These are phyloP conservation scores for Lachnellula suecica DNA, from an alignment of 2,329 filamentous ascomycete genomes.

Conservation along the genomic window DNA sequence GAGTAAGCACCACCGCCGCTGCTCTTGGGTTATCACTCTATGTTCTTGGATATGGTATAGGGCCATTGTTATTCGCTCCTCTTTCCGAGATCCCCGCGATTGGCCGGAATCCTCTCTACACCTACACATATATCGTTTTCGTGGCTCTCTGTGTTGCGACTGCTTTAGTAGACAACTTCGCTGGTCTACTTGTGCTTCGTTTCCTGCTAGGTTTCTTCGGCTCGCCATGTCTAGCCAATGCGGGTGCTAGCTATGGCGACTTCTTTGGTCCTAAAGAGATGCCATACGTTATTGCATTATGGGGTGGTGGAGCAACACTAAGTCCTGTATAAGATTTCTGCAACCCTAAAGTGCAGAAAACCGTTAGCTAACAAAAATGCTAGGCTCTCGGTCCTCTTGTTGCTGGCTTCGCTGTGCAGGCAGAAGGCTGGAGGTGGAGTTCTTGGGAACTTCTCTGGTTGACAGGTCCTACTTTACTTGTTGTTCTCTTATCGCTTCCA, in stretches of 20 bases:
- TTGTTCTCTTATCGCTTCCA: slow-evolving; percentile 60
- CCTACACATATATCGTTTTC: slow-evolving; percentile 65
- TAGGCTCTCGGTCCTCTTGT: slow-evolving; percentile 57
- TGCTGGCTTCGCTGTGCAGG: slow-evolving; percentile 55
- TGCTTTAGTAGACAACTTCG: slow-evolving; percentile 56
- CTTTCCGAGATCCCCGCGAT: slow-evolving; percentile 63
- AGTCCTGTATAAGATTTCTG: neutral
- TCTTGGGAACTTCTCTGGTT: slow-evolving; percentile 63
- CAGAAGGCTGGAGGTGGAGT: slow-evolving; percentile 59
- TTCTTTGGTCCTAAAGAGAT: neutral
- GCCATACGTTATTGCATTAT: neutral
- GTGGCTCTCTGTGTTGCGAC: slow-evolving; percentile 57
- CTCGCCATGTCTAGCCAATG: slow-evolving; percentile 60
- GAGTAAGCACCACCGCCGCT: slow-evolving; percentile 48
- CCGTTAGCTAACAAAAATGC: neutral
- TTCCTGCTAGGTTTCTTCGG: slow-evolving; percentile 66
- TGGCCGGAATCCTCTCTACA: slow-evolving; percentile 66
- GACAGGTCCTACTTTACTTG: slow-evolving; percentile 52
- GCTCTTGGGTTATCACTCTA: slow-evolving; percentile 59
- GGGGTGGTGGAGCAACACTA: neutral
- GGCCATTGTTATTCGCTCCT: slow-evolving; percentile 63
- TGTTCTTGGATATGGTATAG: slow-evolving; percentile 60
- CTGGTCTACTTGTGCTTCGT: slow-evolving; percentile 59
- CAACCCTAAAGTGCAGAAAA: neutral
- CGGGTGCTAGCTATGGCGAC: slow-evolving; percentile 38